Percentiles rank a stretch among this genome's conserved stretches.
phyloP scores from a whole-genome alignment of 2,329 filamentous ascomycete species.

The Thelonectria blattea region DNA sequence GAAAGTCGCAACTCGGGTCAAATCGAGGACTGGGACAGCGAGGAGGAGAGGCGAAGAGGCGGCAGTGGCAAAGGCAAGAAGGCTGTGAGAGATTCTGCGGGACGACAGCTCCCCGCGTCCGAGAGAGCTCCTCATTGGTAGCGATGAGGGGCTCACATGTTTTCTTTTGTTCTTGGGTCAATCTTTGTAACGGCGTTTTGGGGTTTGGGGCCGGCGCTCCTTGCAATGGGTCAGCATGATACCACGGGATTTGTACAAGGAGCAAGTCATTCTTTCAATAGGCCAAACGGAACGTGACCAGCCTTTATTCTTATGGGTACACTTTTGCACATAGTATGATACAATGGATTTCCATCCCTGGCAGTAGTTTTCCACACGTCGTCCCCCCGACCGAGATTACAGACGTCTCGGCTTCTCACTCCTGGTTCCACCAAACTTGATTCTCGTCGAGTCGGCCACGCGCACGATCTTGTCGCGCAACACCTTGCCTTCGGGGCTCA shows the following conservation, averaged over 20 bases:
- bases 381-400: conserved; percentile 38
- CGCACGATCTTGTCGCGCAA: conserved; percentile 77
- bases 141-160: background rate
- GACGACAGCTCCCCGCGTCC: conserved; percentile 57
- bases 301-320: conserved; percentile 40
- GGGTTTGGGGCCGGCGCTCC: conserved; percentile 28
- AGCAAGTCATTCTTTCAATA: conserved; percentile 31
- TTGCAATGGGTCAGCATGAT: conserved; percentile 34
- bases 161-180: background rate
- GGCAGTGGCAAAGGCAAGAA: conserved; percentile 53
- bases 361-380: conserved; percentile 19
- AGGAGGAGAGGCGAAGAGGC: conserved; percentile 51
- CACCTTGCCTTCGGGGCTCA: conserved; percentile 82
- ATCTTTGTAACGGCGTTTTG: conserved; percentile 33
- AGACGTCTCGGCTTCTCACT: conserved; percentile 85
- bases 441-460: conserved; percentile 83
- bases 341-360: conserved; percentile 39
- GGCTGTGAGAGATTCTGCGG: conserved; percentile 55
- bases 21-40: conserved; percentile 51
- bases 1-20: conserved; percentile 36
- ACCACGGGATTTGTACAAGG: conserved; percentile 33
- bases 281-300: conserved; percentile 23
- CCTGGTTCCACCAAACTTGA: conserved; percentile 96
- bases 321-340: conserved; percentile 44
- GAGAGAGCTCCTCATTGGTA: conserved; percentile 55